Base-by-base conservation (phyloP, 2,329 filamentous ascomycete species). In the Pseudopyrenochaeta lycopersici region DNA sequence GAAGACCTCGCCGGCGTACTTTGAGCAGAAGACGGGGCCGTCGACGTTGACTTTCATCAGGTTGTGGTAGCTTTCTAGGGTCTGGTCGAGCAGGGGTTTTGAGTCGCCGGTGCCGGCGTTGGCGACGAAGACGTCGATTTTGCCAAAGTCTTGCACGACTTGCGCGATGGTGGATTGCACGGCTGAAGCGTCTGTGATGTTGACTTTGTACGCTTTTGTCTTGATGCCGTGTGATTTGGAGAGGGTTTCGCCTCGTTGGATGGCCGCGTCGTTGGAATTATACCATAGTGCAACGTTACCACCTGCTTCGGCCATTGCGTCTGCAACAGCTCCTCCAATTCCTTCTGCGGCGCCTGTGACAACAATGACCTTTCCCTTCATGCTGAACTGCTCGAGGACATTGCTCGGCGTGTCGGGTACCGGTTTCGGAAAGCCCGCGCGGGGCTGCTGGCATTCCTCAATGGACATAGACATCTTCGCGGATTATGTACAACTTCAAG, bases 31-130 rank as follows among this genome's bases (percentile, higher is more conserved):
- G 21, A 79, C 73, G 3, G 77, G 77, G 7, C 78, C 77, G 76
- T 97, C 94, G 67, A 93, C 87, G 64, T 89, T 86, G 74, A 96
- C 83, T 79, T 94, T 53, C 62, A 71, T 70, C 17, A 71, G 89
- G 69, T 86, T 83, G 68, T 85, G 84, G 68, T 90, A 90, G 61
- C 88, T 82, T 3, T 89, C 85, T 10, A 85, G 84, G 0, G 77
- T 81, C 57, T 81, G 79, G 44, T 87, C 84, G 1, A 85, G 69
- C 12, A 87, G 80, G 0, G 82, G 79, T 62, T 86, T 85, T 0
- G 80, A 83, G 27, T 82, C 83, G 4, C 79, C 79, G 71, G 82
- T 83, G 15, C 81, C 89, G 15, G 89, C 88, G 70, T 89, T 89
- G 68, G 86, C 86, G 57, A 89, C 82, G 73, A 88, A 87, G 55